These are phyloP conservation scores for Cylindrotheca fusiformis DNA, from an alignment of 108 stramenopile species.

Conservation along the genomic window DNA sequence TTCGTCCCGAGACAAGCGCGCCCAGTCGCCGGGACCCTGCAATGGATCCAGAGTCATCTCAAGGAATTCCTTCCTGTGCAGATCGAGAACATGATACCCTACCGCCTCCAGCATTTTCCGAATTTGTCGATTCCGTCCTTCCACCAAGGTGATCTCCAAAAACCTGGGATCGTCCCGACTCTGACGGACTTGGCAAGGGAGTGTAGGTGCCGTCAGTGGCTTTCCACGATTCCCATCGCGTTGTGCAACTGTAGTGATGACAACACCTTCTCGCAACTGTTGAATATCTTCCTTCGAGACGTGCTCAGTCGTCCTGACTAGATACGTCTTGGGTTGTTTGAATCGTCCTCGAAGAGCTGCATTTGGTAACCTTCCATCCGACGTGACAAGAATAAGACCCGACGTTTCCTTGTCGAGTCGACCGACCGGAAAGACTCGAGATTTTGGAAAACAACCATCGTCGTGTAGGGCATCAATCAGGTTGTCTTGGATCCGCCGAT, in stretches of 20 bases:
- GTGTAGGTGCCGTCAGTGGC: slow-evolving; percentile 59
- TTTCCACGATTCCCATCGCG: slow-evolving; percentile 44
- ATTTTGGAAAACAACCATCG: slow-evolving; percentile 34
- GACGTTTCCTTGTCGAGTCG: slow-evolving; percentile 78
- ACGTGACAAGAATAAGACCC: slow-evolving; percentile 65
- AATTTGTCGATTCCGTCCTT: slow-evolving; percentile 84
- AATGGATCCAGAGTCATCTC: slow-evolving; percentile 30
- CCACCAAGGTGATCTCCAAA: slow-evolving; percentile 59
- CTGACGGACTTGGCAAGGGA: slow-evolving; percentile 44
- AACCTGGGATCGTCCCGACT: slow-evolving; percentile 6
- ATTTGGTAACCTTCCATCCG: slow-evolving; percentile 80
- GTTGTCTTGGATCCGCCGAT: slow-evolving; percentile 47
- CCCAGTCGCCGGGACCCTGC: slow-evolving; percentile 68
- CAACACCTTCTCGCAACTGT: slow-evolving; percentile 45
- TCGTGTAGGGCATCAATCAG: slow-evolving; percentile 49
- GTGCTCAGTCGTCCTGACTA: slow-evolving; percentile 45
- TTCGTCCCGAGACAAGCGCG: slow-evolving; percentile 36
- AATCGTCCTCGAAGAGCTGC: slow-evolving; percentile 42
- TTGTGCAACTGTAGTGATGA: slow-evolving; percentile 62
- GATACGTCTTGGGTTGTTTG: slow-evolving; percentile 65
- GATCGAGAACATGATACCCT: slow-evolving; percentile 48
- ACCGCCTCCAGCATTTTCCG: slow-evolving; percentile 80
- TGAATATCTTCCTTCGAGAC: slow-evolving; percentile 37
- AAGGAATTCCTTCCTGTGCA: slow-evolving; percentile 61
- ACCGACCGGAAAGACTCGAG: slow-evolving; percentile 81